phyloP scores from a whole-genome alignment of 73 alveolate species.

The Paraurostyla sp. region DNA sequence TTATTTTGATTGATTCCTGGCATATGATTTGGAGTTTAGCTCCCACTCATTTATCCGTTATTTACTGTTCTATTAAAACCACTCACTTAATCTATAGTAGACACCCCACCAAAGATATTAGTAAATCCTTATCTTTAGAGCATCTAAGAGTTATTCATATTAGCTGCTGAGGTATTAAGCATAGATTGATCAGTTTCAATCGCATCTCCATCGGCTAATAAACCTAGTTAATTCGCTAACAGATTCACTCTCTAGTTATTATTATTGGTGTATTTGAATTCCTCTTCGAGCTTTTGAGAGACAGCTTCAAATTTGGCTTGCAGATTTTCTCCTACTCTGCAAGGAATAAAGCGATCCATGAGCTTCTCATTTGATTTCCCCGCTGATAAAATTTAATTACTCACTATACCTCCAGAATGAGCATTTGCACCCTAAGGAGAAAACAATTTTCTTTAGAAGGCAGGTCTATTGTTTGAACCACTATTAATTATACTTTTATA shows the following conservation, averaged over 20 bases:
- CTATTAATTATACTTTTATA: neutral
- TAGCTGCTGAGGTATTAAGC: neutral
- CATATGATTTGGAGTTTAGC: too few species aligned
- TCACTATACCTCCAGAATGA: neutral
- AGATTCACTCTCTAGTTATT: neutral
- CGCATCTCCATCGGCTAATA: neutral
- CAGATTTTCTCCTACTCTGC: slow-evolving; percentile 44
- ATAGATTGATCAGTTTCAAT: neutral
- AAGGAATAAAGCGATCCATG: slow-evolving; percentile 59
- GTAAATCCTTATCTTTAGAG: slow-evolving; percentile 1
- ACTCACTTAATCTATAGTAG: slow-evolving; percentile 29
- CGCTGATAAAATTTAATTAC: neutral
- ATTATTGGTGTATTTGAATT: slow-evolving; percentile 4
- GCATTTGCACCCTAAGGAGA: slow-evolving; percentile 28
- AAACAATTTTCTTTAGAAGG: slow-evolving; percentile 28
- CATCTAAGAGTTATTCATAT: neutral
- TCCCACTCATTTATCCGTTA: neutral
- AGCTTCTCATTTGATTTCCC: slow-evolving; percentile 40
- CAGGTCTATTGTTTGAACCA: neutral
- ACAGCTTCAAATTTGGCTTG: slow-evolving; percentile 55
- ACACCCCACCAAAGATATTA: slow-evolving; percentile 33
- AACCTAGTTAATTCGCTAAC: neutral
- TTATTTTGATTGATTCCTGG: neutral
- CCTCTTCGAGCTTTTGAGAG: slow-evolving; percentile 42
- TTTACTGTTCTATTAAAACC: neutral